These are phyloP conservation scores for Kwoniella europaea DNA, from an alignment of 768 basidiomycete species.

Conservation along the genomic window DNA sequence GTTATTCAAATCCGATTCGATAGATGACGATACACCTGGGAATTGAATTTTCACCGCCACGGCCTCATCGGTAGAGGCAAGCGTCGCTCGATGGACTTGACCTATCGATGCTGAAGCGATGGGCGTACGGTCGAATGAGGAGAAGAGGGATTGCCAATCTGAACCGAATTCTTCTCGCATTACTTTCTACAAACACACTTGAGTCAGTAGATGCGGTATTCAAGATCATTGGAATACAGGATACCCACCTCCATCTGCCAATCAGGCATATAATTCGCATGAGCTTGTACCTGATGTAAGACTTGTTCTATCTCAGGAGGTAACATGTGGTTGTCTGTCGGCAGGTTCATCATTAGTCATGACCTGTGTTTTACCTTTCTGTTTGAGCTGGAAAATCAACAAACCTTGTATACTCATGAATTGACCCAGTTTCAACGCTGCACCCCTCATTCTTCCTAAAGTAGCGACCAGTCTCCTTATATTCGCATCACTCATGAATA, in stretches of 20 bases:
- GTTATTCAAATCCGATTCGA: slow-evolving; percentile 84
- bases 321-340: slow-evolving; percentile 80
- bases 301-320: slow-evolving; percentile 86
- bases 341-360: neutral
- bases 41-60: slow-evolving; percentile 85
- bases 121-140: slow-evolving; percentile 78
- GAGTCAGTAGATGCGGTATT: neutral
- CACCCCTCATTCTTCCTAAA: slow-evolving; percentile 93
- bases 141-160: slow-evolving; percentile 74
- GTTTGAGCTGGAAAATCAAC: slow-evolving; percentile 9
- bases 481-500: slow-evolving; percentile 91
- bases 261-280: slow-evolving; percentile 98
- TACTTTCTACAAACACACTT: slow-evolving; percentile 63
- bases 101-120: slow-evolving; percentile 97
- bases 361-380: neutral
- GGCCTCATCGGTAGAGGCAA: slow-evolving; percentile 60
- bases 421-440: slow-evolving; percentile 93
- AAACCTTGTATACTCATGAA: slow-evolving; percentile 94
- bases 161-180: slow-evolving; percentile 74
- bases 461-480: slow-evolving; percentile 86
- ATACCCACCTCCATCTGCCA: slow-evolving; percentile 89
- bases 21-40: slow-evolving; percentile 84
- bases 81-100: slow-evolving; percentile 81
- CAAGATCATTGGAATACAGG: too few relatives aligned
- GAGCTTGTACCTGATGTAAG: slow-evolving; percentile 87